phyloP scores from a whole-genome alignment of 106 monocot species.

The Hemerocallis citrina region DNA sequence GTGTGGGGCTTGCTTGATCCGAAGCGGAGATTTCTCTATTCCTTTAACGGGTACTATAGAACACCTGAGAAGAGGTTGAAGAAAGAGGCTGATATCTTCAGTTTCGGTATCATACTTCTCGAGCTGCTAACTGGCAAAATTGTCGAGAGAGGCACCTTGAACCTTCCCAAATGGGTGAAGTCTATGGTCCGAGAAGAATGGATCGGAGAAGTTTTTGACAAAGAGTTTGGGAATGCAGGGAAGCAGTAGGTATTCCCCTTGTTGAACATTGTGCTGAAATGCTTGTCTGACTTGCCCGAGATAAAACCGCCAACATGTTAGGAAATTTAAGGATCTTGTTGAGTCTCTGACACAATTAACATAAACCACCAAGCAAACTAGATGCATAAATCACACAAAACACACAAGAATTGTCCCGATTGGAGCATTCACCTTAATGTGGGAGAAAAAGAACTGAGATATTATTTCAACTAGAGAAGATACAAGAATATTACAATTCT shows the following conservation, averaged over 20 bases:
- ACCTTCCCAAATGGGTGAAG: slow-evolving; percentile 23
- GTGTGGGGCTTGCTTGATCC: slow-evolving; percentile 9
- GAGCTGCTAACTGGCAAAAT: slow-evolving; percentile 15
- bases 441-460: no score
- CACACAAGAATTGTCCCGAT: no score
- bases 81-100: slow-evolving; percentile 14
- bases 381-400: no score
- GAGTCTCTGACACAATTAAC: no score
- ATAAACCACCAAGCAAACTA: no score
- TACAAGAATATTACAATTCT: no score
- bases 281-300: slow-evolving; percentile 9
- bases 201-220: slow-evolving; percentile 21
- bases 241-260: slow-evolving; percentile 9
- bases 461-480: no score
- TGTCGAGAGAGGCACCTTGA: slow-evolving; percentile 7
- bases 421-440: no score
- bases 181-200: slow-evolving; percentile 28
- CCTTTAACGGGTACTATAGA: slow-evolving; percentile 10
- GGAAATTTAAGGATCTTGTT: no score
- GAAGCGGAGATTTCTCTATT: slow-evolving; percentile 1
- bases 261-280: slow-evolving; percentile 17
- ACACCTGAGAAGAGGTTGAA: slow-evolving; percentile 9
- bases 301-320: no score
- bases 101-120: slow-evolving; percentile 18
- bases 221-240: slow-evolving; percentile 4